Evolutionary conservation across 2,329 filamentous ascomycete genomes (phyloP).

Genomic region (Paecilomyces sp.): DNA sequence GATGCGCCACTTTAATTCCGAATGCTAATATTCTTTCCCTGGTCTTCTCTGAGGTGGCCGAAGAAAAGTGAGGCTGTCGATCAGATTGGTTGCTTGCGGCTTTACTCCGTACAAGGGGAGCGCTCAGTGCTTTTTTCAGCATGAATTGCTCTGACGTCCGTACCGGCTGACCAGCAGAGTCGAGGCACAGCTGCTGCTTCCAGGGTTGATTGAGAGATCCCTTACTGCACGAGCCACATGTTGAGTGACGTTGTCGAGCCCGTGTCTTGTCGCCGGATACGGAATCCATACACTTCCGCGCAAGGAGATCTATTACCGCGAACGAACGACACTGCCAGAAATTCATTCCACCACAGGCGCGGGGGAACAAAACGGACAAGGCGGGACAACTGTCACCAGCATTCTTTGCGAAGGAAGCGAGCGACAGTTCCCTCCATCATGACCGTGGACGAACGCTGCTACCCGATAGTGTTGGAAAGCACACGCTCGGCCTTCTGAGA

Average conservation of each 20-base stretch:
- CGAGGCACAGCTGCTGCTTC: not conserved
- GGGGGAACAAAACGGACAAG: not conserved
- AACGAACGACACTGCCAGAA: not conserved
- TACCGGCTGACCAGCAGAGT: not conserved
- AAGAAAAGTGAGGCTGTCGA: constrained; percentile 7
- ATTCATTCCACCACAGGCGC: not conserved
- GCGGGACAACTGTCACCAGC: not conserved
- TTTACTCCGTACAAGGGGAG: not conserved
- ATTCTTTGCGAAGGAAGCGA: not conserved
- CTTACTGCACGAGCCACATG: not conserved
- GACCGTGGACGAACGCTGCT: not conserved
- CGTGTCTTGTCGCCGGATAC: not conserved
- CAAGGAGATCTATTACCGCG: not conserved
- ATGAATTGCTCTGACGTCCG: not conserved
- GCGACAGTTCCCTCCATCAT: not conserved
- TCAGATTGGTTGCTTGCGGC: constrained; percentile 2
- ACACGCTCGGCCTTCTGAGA: constrained; percentile 1
- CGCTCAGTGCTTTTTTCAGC: not conserved
- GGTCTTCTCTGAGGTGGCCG: not conserved
- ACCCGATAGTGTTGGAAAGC: not conserved
- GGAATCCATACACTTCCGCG: not conserved
- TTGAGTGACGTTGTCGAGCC: not conserved
- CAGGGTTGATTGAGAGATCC: not conserved
- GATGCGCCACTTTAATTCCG: constrained; percentile 2
- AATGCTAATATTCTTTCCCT: not conserved